phyloP scores from a whole-genome alignment of 2,329 filamentous ascomycete genomes.

The Botrytis fragariae region DNA sequence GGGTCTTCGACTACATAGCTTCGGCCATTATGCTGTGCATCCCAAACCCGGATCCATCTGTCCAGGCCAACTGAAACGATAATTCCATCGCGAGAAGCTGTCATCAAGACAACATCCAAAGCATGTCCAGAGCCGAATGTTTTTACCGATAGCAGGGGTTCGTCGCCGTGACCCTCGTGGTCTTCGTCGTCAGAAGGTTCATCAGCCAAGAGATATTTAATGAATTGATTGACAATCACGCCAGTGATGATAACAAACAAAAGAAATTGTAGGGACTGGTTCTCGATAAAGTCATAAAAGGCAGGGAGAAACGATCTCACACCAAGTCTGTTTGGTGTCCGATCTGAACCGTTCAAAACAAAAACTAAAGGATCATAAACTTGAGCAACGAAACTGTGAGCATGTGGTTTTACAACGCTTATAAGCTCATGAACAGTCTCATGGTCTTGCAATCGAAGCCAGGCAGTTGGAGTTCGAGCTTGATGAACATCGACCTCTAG shows the following conservation, averaged over 20 bases:
- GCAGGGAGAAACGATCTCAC: conserved; percentile 52
- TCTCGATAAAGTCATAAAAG: conserved; percentile 65
- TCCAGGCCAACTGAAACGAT: conserved; percentile 71
- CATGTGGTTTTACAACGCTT: conserved; percentile 68
- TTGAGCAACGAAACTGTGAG: conserved; percentile 68
- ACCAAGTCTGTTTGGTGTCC: conserved; percentile 50
- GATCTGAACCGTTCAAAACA: conserved; percentile 65
- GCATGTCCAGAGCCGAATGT: conserved; percentile 62
- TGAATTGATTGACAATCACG: conserved; percentile 65
- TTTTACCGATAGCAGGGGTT: conserved; percentile 56
- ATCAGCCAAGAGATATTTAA: conserved; percentile 72
- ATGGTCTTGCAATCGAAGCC: conserved; percentile 75
- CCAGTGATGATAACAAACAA: conserved; percentile 61
- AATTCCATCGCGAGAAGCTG: conserved; percentile 60
- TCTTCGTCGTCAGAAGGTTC: conserved; percentile 47
- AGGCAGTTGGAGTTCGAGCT: conserved; percentile 71
- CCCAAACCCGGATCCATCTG: conserved; percentile 64
- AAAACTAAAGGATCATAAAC: conserved; percentile 75
- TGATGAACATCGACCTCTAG: conserved; percentile 65
- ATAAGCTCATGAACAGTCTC: conserved; percentile 76
- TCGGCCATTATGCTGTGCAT: conserved; percentile 45
- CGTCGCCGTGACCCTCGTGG: conserved; percentile 45
- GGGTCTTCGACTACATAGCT: conserved; percentile 42
- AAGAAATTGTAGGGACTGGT: conserved; percentile 58
- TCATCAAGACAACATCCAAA: conserved; percentile 66